phyloP scores from a whole-genome alignment of 2,329 filamentous ascomycete genomes.

The Thielaviopsis cerberus region DNA sequence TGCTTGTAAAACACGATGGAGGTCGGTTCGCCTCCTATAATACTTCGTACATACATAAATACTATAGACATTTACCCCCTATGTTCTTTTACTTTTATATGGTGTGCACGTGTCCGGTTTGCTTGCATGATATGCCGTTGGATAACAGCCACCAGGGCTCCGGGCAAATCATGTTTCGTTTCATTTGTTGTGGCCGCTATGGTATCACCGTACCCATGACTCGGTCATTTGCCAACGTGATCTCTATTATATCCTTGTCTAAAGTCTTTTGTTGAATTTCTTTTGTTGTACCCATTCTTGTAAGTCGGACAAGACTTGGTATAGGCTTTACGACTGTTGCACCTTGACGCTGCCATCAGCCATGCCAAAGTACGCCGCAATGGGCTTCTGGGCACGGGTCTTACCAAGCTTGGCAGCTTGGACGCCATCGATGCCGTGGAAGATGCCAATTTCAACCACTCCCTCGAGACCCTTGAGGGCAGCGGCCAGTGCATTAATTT shows the following conservation, averaged over 20 bases:
- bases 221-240: neutral
- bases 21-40: slow-evolving; percentile 2
- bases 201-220: neutral
- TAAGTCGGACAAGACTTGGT: neutral
- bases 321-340: slow-evolving; percentile 3
- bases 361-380: slow-evolving; percentile 91
- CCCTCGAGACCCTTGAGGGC: slow-evolving; percentile 53
- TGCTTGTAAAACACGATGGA: slow-evolving; percentile 9
- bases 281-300: neutral
- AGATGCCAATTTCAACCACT: slow-evolving; percentile 81
- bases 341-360: slow-evolving; percentile 37
- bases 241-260: neutral
- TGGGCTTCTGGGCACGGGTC: slow-evolving; percentile 66
- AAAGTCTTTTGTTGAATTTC: neutral
- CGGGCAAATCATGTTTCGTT: neutral
- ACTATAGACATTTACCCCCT: slow-evolving; percentile 1
- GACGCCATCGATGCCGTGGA: slow-evolving; percentile 62
- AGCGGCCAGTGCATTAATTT: slow-evolving; percentile 45
- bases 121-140: neutral
- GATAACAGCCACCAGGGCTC: neutral
- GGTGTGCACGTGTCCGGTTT: neutral
- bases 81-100: neutral
- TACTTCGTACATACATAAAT: slow-evolving; percentile 10
- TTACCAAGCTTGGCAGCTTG: slow-evolving; percentile 37
- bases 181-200: neutral